Evolutionary conservation across 345 rosid genomes (phyloP), one percentile per base, ranked within the genome.

Genomic region (Psidium guajava): DNA sequence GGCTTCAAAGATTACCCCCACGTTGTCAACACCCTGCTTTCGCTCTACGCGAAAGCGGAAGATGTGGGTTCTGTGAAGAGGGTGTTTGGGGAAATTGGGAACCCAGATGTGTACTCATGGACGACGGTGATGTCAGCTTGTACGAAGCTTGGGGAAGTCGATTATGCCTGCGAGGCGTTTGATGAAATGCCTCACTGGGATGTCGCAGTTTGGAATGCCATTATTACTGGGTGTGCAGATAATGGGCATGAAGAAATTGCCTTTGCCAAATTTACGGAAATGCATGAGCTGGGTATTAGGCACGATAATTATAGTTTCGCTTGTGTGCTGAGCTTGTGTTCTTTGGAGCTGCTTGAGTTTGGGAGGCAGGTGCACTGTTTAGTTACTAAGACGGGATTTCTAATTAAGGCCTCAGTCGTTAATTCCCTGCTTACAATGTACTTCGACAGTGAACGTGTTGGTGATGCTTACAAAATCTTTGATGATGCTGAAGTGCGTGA

Each of bases 391-490:
- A 87, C 90, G 54, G 96, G 98, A 52, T 91, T 88, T 87, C 86
- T 88, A 80, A 73, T 51, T 85, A 87, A 84, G 56, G 83, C 89
- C 64, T 91, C 95, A 58, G 97, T 94, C 88, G 85, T 89, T 44
- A 94, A 95, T 85, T 89, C 98, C 25, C 75, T 94, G 36, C 89
- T 95, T 88, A 91, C 95, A 50, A 92, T 94, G 96, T 93, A 91
- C 87, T 94, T 95, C 49, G 88, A 90, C 73, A 85, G 90, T 69
- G 88, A 89, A 84, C 69, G 87, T 75, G 64, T 74, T 86, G 24
- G 28, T 47, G 91, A 89, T 54, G 98, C 95, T 0, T 44, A 75
- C 85, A 57, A 61, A 82, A 93, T 91, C 50, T 94, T 95, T 80
- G 88, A 88, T 85, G 95, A 90, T 88, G 92, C 91, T 22, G 90